Base-by-base conservation (phyloP, 2,329 filamentous ascomycete species). In the Scytalidium lignicola region DNA sequence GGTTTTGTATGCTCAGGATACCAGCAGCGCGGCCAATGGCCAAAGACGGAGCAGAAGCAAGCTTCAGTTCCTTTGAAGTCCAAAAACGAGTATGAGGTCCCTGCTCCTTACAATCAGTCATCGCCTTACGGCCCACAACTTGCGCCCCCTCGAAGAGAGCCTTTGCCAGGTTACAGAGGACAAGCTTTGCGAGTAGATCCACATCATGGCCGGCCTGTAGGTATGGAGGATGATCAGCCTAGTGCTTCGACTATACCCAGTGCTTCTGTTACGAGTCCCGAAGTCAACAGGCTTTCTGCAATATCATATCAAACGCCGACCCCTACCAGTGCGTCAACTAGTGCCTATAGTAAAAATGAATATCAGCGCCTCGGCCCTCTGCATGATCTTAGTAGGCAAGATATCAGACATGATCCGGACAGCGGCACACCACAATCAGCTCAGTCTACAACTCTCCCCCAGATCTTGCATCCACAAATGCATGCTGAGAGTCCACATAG, bases 1-100 rank as follows among this genome's bases (percentile, higher is more conserved):
- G 89, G 88, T 15, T 97, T 97, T 66, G 74, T 88, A 28, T 99
- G 93, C 66, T 86, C 89, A 58, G 93, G 93, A 46, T 99, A 99
- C 69, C 87, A 87, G 48, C 84, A 87, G 58, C 81, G 89, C 60
- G 83, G 84, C 40, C 76, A 81, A 46, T 93, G 88, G 84, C 82
- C 86, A 55, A 95, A 92, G 68, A 82, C 85, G 26, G 84, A 86
- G 52, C 83, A 71, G 62, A 83, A 86, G 58, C 80, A 83, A 58
- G 70, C 76, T 45, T 80, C 84, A 44, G 78, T 91, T 57, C 88
- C 86, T 51, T 77, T 95, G 44, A 88, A 95, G 68, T 91, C 90
- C 18, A 95, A 95, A 68, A 88, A 91, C 56, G 75, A 74, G 12
- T 76, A 72, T 55, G 73, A 67, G 20, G 54, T 58, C 39, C 78